These are phyloP conservation scores for Cercospora sp. DNA, from an alignment of 2,329 filamentous ascomycete species.

Conservation along the genomic window DNA sequence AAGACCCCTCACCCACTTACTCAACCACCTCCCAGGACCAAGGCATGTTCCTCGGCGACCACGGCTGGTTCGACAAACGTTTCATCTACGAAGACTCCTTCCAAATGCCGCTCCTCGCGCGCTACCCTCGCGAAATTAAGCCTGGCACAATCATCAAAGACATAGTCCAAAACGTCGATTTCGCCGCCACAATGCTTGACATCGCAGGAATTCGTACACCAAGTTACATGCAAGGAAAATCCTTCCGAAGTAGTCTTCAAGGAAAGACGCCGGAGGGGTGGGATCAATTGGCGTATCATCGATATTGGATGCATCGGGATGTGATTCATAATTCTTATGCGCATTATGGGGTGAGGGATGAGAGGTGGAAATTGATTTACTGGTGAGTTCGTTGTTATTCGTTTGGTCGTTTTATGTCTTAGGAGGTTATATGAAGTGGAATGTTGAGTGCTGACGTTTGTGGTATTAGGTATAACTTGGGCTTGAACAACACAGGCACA, in stretches of 20 bases:
- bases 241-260: neutral
- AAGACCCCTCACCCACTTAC: neutral
- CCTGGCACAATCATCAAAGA: neutral
- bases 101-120: neutral
- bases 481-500: neutral
- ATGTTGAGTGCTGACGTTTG: too few species aligned
- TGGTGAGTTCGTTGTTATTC: too few species aligned
- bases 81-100: slow-evolving; percentile 59
- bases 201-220: neutral
- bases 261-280: neutral
- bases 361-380: neutral
- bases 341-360: neutral
- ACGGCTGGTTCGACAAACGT: slow-evolving; percentile 60
- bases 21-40: neutral
- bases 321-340: neutral
- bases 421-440: too few species aligned
- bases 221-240: neutral
- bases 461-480: neutral
- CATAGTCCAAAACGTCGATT: neutral
- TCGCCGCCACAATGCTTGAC: neutral
- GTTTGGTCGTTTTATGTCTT: too few species aligned
- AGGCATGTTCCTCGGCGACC: slow-evolving; percentile 58
- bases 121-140: neutral
- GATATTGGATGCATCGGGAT: neutral
- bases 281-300: neutral